Evolutionary conservation across 2,329 filamentous ascomycete genomes (phyloP), one percentile per base, ranked within the genome.

Genomic region (Tympanopsis confertula): DNA sequence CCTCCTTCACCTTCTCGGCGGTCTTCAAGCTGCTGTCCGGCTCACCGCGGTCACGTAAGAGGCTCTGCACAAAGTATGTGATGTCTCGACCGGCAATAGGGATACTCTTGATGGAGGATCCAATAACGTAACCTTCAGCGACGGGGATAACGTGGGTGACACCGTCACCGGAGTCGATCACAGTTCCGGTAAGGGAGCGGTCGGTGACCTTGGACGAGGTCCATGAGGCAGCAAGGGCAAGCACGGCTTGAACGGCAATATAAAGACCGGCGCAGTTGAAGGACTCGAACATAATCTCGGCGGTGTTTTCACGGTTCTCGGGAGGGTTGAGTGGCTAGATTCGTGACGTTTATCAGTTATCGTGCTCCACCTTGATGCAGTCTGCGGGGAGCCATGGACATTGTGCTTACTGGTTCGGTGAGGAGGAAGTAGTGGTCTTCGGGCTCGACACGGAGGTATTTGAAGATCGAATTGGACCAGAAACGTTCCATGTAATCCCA

Each of bases 401-500:
- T 35, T 50, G 20, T 39, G 48, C 79, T 57, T 74, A 94, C 88
- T 42, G 91, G 91, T 59, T 98, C 91, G 43, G 91, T 98, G 42
- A 98, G 78, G 44, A 98, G 78, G 62, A 98, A 98, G 68, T 94
- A 88, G 63, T 98, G 91, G 58, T 98, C 91, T 65, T 98, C 91
- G 20, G 91, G 91, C 65, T 98, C 91, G 48, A 98, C 91, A 51
- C 91, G 79, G 38, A 98, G 74, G 57, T 98, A 98, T 62, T 98
- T 98, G 77, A 98, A 98, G 65, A 98, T 98, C 45, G 91, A 98
- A 68, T 96, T 96, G 48, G 93, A 96, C 91, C 91, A 98, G 68
- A 96, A 98, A 45, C 91, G 82, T 63, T 98, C 91, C 91, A 98
- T 98, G 54, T 95, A 86, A 63, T 98, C 91, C 85, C 91, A 98